Conservation (phyloP, 75 land plant species). For the Pseudotsuga menziesii region DNA sequence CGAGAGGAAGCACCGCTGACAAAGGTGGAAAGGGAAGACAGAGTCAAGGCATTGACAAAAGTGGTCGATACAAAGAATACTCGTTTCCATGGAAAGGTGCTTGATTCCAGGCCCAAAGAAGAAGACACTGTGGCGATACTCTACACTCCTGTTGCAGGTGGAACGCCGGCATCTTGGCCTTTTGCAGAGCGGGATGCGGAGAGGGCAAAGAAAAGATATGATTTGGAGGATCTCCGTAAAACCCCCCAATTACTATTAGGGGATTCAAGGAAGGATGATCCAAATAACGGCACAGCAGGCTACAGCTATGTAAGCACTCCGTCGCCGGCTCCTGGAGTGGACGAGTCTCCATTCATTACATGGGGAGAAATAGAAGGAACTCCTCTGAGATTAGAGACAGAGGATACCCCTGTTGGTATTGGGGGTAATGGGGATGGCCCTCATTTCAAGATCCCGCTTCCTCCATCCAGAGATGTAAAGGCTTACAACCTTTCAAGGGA, state of each 20-base stretch:
- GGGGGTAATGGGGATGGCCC: constrained; percentile 68
- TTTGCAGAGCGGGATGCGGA: constrained; percentile 64
- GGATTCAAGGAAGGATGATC: constrained; percentile 19
- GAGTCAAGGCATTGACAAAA: constrained; percentile 68
- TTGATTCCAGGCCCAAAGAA: constrained; percentile 51
- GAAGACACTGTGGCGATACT: constrained; percentile 63
- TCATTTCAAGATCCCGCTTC: constrained; percentile 79
- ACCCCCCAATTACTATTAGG: constrained; percentile 66
- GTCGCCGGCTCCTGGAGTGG: constrained; percentile 94
- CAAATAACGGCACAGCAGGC: constrained; percentile 53
- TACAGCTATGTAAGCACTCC: constrained; percentile 90
- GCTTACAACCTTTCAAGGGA: constrained; percentile 92
- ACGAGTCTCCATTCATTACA: constrained; percentile 93
- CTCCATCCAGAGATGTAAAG: constrained; percentile 79
- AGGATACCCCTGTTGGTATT: constrained; percentile 78
- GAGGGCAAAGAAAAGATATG: constrained; percentile 66
- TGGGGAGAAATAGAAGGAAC: constrained; percentile 99
- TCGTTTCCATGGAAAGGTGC: constrained; percentile 72
- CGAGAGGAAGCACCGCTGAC: constrained; percentile 76
- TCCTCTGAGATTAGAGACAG: constrained; percentile 79
- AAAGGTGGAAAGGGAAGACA: constrained; percentile 61
- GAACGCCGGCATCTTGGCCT: constrained; percentile 63
- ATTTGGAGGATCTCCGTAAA: constrained; percentile 87
- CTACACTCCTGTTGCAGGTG: constrained; percentile 77
- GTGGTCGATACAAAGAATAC: constrained; percentile 62